Percentiles rank a stretch among this genome's conserved stretches.
phyloP scores from a whole-genome alignment of 2,329 filamentous ascomycete genomes.

The Colletotrichum cereale region DNA sequence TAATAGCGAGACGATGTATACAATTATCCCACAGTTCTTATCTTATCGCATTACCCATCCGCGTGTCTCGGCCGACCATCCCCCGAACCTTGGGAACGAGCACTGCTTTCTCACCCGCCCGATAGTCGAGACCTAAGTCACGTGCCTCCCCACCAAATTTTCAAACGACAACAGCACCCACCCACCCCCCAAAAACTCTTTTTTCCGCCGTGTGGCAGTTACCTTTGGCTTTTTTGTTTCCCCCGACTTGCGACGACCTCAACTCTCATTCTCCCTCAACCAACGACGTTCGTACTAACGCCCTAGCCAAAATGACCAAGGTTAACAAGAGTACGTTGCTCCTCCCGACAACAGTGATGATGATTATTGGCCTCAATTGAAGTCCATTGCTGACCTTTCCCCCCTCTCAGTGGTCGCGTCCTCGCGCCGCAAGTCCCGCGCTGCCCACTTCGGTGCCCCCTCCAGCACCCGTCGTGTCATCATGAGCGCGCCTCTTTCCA shows the following conservation, averaged over 20 bases:
- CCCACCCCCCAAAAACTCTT: slow-evolving; percentile 5
- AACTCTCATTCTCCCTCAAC: slow-evolving; percentile 8
- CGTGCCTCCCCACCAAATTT: slow-evolving; percentile 1
- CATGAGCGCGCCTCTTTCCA: slow-evolving; percentile 96
- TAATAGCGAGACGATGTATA: background rate
- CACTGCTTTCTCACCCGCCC: background rate
- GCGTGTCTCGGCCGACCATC: slow-evolving; percentile 3
- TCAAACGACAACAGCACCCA: background rate
- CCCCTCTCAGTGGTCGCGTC: slow-evolving; percentile 73
- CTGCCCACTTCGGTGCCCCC: slow-evolving; percentile 96
- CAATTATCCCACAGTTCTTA: background rate
- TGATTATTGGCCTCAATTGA: background rate
- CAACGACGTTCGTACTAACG: slow-evolving; percentile 40
- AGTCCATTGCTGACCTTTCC: slow-evolving; percentile 41
- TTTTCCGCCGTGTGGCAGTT: background rate
- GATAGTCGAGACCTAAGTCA: slow-evolving; percentile 15
- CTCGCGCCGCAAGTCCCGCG: slow-evolving; percentile 98
- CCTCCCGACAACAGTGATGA: too few species aligned
- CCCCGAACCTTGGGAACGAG: too few species aligned
- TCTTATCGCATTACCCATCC: slow-evolving; percentile 1
- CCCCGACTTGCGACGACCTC: slow-evolving; percentile 18
- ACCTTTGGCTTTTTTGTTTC: background rate
- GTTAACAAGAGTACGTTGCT: slow-evolving; percentile 69
- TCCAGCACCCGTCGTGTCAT: slow-evolving; percentile 94
- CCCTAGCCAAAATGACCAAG: slow-evolving; percentile 74